Evolutionary conservation across 2,329 filamentous ascomycete genomes (phyloP), one percentile per base, ranked within the genome.

Genomic region (Parastagonospora avenae): DNA sequence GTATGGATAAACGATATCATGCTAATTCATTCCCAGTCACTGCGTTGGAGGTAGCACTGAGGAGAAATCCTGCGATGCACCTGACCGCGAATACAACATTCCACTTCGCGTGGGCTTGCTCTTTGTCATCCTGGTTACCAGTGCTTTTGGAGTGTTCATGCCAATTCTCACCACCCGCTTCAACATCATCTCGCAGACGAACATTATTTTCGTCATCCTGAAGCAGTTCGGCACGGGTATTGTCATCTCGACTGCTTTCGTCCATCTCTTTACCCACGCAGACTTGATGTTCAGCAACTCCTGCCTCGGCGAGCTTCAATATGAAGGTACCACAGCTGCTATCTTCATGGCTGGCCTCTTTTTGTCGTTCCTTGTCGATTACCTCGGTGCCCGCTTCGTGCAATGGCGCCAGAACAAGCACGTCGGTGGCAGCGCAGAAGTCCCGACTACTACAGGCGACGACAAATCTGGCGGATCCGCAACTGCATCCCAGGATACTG

Each of bases 281-380:
- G 74, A 79, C 7, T 78, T 92, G 27, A 90, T 91, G 85, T 91
- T 92, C 61, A 75, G 70, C 15, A 91, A 89, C 58, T 75, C 85
- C 42, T 92, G 89, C 61, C 73, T 92, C 10, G 85, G 86, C 4
- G 79, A 80, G 7, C 74, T 92, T 2, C 67, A 76, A 4, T 92
- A 89, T 61, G 89, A 92, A 70, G 82, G 78, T 3, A 89, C 86
- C 0, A 84, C 88, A 0, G 82, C 87, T 0, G 85, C 88, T 2
- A 84, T 92, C 35, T 80, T 89, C 40, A 88, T 92, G 84, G 89
- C 85, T 0, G 89, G 89, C 0, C 74, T 91, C 1, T 88, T 91
- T 69, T 58, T 91, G 2, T 87, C 89, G 0, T 92, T 91, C 70
- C 62, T 89, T 1, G 79, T 90, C 31, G 89, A 92, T 65, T 91